phyloP scores from a whole-genome alignment of 1,139 yeast genomes.

The Eremothecium sinecaudum region DNA sequence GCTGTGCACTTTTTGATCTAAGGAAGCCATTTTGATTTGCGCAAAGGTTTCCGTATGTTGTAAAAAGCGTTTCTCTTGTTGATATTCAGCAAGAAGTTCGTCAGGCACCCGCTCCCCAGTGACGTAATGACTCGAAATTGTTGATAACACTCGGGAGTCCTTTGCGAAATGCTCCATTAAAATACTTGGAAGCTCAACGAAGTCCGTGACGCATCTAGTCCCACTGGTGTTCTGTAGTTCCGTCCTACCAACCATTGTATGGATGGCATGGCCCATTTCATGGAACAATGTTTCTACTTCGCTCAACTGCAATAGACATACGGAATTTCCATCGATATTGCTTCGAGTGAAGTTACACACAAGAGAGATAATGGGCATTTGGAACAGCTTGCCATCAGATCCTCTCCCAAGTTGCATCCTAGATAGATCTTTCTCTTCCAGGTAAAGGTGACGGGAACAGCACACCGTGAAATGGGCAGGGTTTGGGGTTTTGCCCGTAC shows the following conservation, averaged over 20 bases:
- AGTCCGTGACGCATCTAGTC: constrained; percentile 90
- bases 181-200: constrained; percentile 92
- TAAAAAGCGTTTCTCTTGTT: constrained; percentile 44
- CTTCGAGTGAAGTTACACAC: constrained; percentile 61
- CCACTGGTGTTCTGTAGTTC: constrained; percentile 87
- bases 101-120: constrained; percentile 57
- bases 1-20: constrained; percentile 75
- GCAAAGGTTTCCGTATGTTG: constrained; percentile 70
- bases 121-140: constrained; percentile 64
- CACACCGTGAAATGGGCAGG: constrained; percentile 98
- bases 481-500: constrained; percentile 52
- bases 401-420: constrained; percentile 35
- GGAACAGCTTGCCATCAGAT: constrained; percentile 42
- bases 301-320: constrained; percentile 50
- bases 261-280: constrained; percentile 99
- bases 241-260: constrained; percentile 91
- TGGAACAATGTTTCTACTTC: constrained; percentile 94
- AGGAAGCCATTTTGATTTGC: constrained; percentile 81
- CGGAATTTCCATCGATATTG: constrained; percentile 13
- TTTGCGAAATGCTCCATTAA: constrained; percentile 89
- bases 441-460: constrained; percentile 69
- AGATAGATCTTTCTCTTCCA: constrained; percentile 37
- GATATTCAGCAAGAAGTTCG: constrained; percentile 42
- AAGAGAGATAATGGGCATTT: constrained; percentile 80
- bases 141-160: constrained; percentile 63